phyloP scores from a whole-genome alignment of 192 early-diverging fungal genomes.

The Backusella tuberculispora region DNA sequence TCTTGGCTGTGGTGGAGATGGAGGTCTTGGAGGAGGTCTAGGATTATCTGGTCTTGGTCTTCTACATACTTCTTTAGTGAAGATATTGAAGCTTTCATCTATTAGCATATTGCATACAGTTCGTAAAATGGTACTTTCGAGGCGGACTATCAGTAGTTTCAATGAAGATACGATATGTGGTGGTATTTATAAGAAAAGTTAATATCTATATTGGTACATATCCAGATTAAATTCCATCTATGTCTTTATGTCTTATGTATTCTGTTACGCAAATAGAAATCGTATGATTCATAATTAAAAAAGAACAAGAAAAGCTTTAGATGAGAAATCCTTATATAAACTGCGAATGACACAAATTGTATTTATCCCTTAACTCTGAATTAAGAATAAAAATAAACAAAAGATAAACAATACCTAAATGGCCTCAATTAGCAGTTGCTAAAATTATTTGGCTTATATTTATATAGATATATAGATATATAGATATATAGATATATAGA shows the following conservation, averaged over 20 bases:
- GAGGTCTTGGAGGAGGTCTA: constrained; percentile 1
- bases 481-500: not conserved
- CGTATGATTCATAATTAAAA: constrained; percentile 1
- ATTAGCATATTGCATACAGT: not conserved
- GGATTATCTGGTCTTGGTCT: not conserved
- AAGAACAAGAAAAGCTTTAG: constrained; percentile 1
- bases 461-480: not conserved
- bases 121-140: constrained; percentile 2
- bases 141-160: not conserved
- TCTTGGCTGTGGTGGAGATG: not conserved
- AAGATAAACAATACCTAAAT: not conserved
- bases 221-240: constrained; percentile 11
- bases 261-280: constrained; percentile 11
- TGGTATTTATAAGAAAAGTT: constrained; percentile 9
- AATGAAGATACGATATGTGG: not conserved
- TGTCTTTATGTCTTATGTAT: constrained; percentile 8
- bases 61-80: not conserved
- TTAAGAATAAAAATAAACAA: not conserved
- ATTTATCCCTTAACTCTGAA: not conserved
- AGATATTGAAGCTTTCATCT: not conserved
- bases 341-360: not conserved
- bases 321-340: not conserved
- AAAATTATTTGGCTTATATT: not conserved
- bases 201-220: constrained; percentile 14
- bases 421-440: not conserved